Conservation (phyloP, 495 filamentous ascomycete genomes). For the Rhypophila decipiens region DNA sequence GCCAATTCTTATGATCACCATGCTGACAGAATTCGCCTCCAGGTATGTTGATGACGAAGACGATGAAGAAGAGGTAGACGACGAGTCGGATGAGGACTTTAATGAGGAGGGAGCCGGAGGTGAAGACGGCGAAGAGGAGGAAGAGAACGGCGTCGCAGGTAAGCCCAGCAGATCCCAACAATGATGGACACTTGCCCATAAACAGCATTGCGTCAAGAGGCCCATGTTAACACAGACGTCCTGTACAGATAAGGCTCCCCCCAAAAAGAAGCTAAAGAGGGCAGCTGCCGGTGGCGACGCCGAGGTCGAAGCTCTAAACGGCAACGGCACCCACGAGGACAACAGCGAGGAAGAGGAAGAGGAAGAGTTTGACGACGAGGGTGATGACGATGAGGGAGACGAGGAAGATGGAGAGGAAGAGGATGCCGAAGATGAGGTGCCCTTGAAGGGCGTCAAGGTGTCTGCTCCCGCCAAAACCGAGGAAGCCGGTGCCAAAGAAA, state of each 20-base stretch:
- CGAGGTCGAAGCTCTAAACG: conserved; percentile 27
- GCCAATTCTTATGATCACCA: background rate
- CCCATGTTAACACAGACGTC: background rate
- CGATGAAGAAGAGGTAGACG: conserved; percentile 33
- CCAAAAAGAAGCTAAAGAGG: conserved; percentile 45
- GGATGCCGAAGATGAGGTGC: conserved; percentile 21
- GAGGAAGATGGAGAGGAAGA: conserved; percentile 26
- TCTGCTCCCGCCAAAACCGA: conserved; percentile 4
- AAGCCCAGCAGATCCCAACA: background rate
- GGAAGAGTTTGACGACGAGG: conserved; percentile 24
- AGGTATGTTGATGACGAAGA: conserved; percentile 37
- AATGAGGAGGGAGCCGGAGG: conserved; percentile 32
- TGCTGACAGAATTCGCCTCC: conserved; percentile 6
- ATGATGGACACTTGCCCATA: background rate
- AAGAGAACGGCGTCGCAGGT: conserved; percentile 24
- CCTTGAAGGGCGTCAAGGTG: conserved; percentile 31
- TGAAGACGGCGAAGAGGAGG: conserved; percentile 23
- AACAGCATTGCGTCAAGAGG: background rate
- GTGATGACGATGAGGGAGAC: conserved; percentile 28
- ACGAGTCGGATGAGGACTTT: conserved; percentile 29
- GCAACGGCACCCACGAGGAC: conserved; percentile 15
- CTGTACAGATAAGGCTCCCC: conserved; percentile 31
- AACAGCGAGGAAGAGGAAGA: conserved; percentile 26
- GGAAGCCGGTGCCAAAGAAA: conserved; percentile 10
- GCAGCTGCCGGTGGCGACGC: conserved; percentile 18